Evolutionary conservation across 73 alveolate genomes (phyloP), one percentile per base, ranked within the genome.

Genomic region (Breviolum minutum): DNA sequence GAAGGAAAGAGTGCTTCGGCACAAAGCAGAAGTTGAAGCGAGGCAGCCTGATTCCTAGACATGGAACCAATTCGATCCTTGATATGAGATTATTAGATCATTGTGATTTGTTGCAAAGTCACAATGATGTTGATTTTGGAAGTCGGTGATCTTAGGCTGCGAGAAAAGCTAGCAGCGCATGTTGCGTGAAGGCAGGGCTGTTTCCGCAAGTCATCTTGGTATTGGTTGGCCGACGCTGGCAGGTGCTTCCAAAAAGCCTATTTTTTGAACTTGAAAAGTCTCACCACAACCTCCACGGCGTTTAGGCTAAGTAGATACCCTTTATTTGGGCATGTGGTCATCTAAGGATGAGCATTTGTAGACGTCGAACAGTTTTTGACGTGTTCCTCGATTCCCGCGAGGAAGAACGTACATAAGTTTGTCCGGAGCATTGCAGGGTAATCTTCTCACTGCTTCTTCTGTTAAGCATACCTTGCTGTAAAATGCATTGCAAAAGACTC

Each of bases 1-100:
- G 24, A 26, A 79, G 87, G 87, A 79, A 64, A 63, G 87, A 79
- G 13, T 30, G 5, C 66, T 79, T n/a, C 22, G 87, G 48, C 87
- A 79, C 30, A 79, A 79, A 40, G 87, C 87, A 79, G 87, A 79
- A 79, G 87, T 32, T 30, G 87, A 79, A 79, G 87, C 87, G 13
- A 22, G 87, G 66, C 68, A 79, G 87, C 66, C 68, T 32, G 87
- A 40, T 12, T 30, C 87, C 13, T 16, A 10, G 10, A 62, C 8
- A 27, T 30, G 12, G 85, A 20, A n/a, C 32, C 13, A 13, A 62
- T 20, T 71, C 13, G 81, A 71, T 11, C 29, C 40, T 16, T 20
- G 81, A 71, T n/a, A 8, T 71, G 2, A 71, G n/a, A 8, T 8
- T 71, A 8, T 40, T 40, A 40, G 54, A 40, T 40, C 54, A 0